Percentiles rank a stretch among this genome's conserved stretches.
Conservation (phyloP, 2,329 filamentous ascomycete genomes). For the Colletotrichum salicis region DNA sequence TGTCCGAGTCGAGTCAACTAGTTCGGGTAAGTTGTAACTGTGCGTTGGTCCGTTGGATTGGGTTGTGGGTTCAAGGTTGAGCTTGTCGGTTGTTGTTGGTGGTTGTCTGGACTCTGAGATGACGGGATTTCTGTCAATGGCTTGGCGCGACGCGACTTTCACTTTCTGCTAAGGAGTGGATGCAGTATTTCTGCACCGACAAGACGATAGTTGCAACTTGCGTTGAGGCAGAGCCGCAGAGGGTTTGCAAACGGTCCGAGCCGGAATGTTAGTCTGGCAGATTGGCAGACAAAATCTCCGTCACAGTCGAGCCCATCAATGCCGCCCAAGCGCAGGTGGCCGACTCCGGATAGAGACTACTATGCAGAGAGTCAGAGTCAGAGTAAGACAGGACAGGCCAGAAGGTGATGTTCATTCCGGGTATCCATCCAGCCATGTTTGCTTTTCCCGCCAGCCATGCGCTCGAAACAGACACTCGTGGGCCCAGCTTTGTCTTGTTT, state of each 20-base stretch:
- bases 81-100: not conserved
- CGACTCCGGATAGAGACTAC: too few species aligned
- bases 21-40: not conserved
- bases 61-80: too few species aligned
- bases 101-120: not conserved
- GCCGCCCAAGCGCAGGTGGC: not conserved
- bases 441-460: slow-evolving; percentile 5
- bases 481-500: slow-evolving; percentile 9
- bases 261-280: not conserved
- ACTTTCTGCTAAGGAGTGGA: not conserved
- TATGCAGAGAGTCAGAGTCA: not conserved
- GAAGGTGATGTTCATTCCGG: not conserved
- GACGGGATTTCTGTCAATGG: not conserved
- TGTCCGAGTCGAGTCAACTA: not conserved
- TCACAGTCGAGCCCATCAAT: not conserved
- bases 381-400: not conserved
- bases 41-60: not conserved
- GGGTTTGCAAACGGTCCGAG: not conserved
- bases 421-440: not conserved
- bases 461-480: not conserved
- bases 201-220: not conserved
- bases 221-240: not conserved
- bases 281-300: not conserved
- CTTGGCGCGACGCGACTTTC: not conserved
- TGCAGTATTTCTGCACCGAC: not conserved